Evolutionary conservation across 2,329 filamentous ascomycete species (phyloP), one percentile per base, ranked within the genome.

Genomic region (Erysiphe neolycopersici): DNA sequence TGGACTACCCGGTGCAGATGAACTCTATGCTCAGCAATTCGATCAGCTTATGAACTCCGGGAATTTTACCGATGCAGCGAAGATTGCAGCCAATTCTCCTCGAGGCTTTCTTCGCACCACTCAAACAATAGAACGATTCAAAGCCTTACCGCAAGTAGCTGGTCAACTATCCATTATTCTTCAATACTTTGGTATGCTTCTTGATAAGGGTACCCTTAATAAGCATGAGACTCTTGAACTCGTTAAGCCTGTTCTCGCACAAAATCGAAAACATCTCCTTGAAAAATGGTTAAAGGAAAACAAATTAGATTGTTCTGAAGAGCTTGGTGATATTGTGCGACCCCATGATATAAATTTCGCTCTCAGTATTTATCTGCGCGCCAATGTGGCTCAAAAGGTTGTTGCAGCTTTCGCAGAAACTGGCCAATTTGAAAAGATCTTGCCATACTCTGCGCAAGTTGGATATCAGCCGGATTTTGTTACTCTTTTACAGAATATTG

Each of bases 211-310:
- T 46, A 72, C 73, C 26, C 66, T 98, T 39, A 98, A 98, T 64
- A 76, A 78, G 58, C 80, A 92, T 51, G 89, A 98, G 62, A 93
- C 85, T 40, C 66, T 98, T 35, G 89, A 98, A 64, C 69, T 98
- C 48, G 85, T 89, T 10, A 76, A 84, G 51, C 89, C 89, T 17
- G 89, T 98, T 17, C 69, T 98, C 46, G 75, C 79, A 45, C 89
- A 98, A 61, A 89, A 85, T 60, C 76, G 89, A 50, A 95, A 94
- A 64, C 83, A 95, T 57, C 66, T 98, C 22, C 71, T 98, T 26
- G 89, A 95, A 63, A 98, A 98, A 63, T 98, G 91, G 91, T 71
- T 95, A 60, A 79, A 79, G 56, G 89, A 95, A 63, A 79, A 83
- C 61, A 98, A 98, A 67, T 70, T 98, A 38, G 82, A 91, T 59